Percentiles rank a stretch among this genome's conserved stretches.
These are phyloP conservation scores for Candida yuanshanica DNA, from an alignment of 805 yeast genomes.

Conservation along the genomic window DNA sequence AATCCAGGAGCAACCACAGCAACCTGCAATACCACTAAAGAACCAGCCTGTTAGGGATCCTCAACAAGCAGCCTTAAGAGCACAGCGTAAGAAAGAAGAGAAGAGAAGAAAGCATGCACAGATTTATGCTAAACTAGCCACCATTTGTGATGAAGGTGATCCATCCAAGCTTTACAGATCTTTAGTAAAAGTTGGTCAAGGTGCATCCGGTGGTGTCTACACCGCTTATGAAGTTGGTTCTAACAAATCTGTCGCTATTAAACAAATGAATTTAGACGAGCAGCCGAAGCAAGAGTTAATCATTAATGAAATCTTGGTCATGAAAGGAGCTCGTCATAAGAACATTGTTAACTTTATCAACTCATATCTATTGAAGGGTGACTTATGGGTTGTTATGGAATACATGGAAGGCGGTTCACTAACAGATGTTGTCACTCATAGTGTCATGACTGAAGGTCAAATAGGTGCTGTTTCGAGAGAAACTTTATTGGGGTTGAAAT, in stretches of 20 bases:
- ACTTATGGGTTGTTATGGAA: constrained; percentile 97
- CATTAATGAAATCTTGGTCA: constrained; percentile 90
- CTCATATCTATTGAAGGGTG: constrained; percentile 69
- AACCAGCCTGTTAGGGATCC: constrained; percentile 41
- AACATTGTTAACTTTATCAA: constrained; percentile 94
- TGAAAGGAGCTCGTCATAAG: constrained; percentile 85
- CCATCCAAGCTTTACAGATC: constrained; percentile 67
- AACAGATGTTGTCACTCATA: constrained; percentile 91
- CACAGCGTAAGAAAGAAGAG: constrained; percentile 72
- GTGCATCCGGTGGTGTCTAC: constrained; percentile 96
- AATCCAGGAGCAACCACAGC: constrained; percentile 5
- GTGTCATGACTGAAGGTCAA: constrained; percentile 86
- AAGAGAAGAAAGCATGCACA: constrained; percentile 68
- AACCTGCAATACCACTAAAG: constrained; percentile 26
- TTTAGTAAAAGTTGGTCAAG: constrained; percentile 88
- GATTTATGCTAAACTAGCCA: constrained; percentile 60
- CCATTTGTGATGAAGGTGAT: constrained; percentile 81
- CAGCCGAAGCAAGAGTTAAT: constrained; percentile 96
- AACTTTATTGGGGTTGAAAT: constrained; percentile 78
- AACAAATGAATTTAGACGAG: constrained; percentile 90
- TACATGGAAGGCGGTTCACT: constrained; percentile 98
- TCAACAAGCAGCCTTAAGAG: constrained; percentile 45
- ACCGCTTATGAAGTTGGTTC: constrained; percentile 67
- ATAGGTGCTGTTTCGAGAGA: constrained; percentile 94
- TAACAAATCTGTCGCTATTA: constrained; percentile 75